A percentile compares a stretch with the other conserved stretches of the same genome.
Evolutionary conservation across 2,329 filamentous ascomycete species (phyloP).

Genomic region (Fonsecaea monophora): DNA sequence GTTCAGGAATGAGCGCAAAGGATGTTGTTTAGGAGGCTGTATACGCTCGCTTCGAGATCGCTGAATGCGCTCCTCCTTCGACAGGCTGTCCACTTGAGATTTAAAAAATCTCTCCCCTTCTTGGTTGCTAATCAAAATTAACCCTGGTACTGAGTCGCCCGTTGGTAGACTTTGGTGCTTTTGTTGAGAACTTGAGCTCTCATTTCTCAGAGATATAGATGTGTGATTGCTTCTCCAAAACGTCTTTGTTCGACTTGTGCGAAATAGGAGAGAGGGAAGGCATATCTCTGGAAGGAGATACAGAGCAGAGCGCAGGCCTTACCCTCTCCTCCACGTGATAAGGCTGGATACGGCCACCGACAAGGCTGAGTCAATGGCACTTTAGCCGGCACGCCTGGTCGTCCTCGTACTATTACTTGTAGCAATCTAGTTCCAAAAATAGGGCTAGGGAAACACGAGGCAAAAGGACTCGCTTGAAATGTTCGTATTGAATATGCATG

Average conservation of each 20-base stretch:
- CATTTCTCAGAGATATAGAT: background rate
- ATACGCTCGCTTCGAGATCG: no score
- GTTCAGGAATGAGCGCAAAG: no score
- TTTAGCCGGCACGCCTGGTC: background rate
- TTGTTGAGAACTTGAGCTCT: background rate
- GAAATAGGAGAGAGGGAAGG: background rate
- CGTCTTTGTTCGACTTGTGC: background rate
- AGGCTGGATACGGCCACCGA: constrained; percentile 13
- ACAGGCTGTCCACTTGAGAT: no score
- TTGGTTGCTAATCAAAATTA: background rate
- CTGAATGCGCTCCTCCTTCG: background rate
- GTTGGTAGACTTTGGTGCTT: background rate
- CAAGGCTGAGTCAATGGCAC: background rate
- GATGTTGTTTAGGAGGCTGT: no score
- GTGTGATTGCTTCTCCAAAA: background rate
- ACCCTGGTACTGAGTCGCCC: background rate
- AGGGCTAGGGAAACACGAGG: background rate
- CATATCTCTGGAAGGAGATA: background rate
- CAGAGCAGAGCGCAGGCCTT: background rate
- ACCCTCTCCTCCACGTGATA: background rate
- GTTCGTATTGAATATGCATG: background rate
- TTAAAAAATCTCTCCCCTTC: background rate
- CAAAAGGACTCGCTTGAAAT: background rate
- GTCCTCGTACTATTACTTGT: no score
- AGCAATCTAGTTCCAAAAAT: background rate